A percentile compares a stretch with the other conserved stretches of the same genome.
phyloP scores from a whole-genome alignment of 2,329 filamentous ascomycete species.

The Davidsoniella australis region DNA sequence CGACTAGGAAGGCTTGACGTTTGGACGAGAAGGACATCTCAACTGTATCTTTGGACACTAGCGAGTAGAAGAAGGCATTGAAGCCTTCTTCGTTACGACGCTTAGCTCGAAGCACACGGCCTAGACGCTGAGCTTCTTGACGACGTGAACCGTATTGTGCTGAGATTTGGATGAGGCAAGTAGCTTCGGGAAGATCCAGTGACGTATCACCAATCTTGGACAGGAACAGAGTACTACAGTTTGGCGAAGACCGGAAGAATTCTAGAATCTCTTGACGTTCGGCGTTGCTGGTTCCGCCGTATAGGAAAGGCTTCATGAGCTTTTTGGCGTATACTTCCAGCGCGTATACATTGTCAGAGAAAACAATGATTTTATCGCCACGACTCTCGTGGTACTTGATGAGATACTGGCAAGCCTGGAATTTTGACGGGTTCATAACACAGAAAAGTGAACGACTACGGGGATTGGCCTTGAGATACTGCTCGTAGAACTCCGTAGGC shows the following conservation, averaged over 20 bases:
- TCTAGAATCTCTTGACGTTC: constrained; percentile 79
- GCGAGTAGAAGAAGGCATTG: constrained; percentile 96
- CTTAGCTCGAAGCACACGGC: constrained; percentile 86
- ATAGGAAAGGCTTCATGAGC: constrained; percentile 77
- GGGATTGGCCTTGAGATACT: constrained; percentile 60
- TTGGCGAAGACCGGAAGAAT: constrained; percentile 86
- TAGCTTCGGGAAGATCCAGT: constrained; percentile 91
- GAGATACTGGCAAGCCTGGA: constrained; percentile 93
- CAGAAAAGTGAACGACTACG: constrained; percentile 44
- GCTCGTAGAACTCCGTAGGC: constrained; percentile 94
- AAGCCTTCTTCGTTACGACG: constrained; percentile 94
- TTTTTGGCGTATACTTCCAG: constrained; percentile 72
- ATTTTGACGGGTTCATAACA: constrained; percentile 95
- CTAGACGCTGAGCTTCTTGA: constrained; percentile 87
- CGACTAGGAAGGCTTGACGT: constrained; percentile 88
- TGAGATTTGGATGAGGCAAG: constrained; percentile 91
- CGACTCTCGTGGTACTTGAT: constrained; percentile 93
- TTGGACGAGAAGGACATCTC: constrained; percentile 98
- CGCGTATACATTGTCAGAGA: constrained; percentile 93
- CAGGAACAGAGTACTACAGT: constrained; percentile 82
- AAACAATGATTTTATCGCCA: constrained; percentile 95
- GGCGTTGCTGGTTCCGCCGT: constrained; percentile 67
- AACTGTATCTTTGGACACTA: constrained; percentile 91
- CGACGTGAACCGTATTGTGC: constrained; percentile 93
- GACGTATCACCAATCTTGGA: constrained; percentile 98